These are phyloP conservation scores for Metschnikowia drakensbergensis DNA, from an alignment of 805 yeast species.

Conservation along the genomic window DNA sequence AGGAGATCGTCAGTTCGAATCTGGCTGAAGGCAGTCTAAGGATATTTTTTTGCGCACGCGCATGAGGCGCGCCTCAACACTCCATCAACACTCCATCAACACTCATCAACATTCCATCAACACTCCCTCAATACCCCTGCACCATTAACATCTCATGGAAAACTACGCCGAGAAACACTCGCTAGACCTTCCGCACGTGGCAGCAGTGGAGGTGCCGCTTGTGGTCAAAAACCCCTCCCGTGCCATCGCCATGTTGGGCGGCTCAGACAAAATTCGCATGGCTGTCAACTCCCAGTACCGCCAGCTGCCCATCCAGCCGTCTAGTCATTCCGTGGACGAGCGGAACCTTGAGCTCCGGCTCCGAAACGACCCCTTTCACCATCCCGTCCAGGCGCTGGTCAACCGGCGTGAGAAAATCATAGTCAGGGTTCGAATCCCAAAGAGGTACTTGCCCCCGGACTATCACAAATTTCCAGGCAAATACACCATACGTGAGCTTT, in stretches of 20 bases:
- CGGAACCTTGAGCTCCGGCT: slow-evolving; percentile 40
- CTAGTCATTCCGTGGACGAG: slow-evolving; percentile 26
- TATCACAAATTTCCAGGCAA: slow-evolving; percentile 28
- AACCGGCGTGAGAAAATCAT: slow-evolving; percentile 54
- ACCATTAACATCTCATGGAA: slow-evolving; percentile 5
- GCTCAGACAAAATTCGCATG: slow-evolving; percentile 40
- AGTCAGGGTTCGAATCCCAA: slow-evolving; percentile 59
- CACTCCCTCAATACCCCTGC: no score
- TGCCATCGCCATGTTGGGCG: slow-evolving; percentile 72
- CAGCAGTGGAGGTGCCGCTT: slow-evolving; percentile 77
- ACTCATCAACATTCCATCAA: not conserved
- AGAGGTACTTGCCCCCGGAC: slow-evolving; percentile 41
- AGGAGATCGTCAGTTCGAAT: not conserved
- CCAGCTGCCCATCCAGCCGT: slow-evolving; percentile 19
- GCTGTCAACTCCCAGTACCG: slow-evolving; percentile 37
- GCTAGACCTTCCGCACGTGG: slow-evolving; percentile 68
- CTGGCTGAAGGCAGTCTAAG: slow-evolving; percentile 19
- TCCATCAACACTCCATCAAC: not conserved
- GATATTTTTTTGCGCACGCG: slow-evolving; percentile 3
- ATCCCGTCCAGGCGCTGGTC: slow-evolving; percentile 57
- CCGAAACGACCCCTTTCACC: slow-evolving; percentile 46
- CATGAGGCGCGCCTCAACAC: not conserved
- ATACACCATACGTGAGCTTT: slow-evolving; percentile 43
- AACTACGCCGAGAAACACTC: slow-evolving; percentile 50
- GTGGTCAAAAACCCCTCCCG: slow-evolving; percentile 56